These are phyloP conservation scores for Mentha longifolia DNA, from an alignment of 257 asterid species.

Conservation along the genomic window DNA sequence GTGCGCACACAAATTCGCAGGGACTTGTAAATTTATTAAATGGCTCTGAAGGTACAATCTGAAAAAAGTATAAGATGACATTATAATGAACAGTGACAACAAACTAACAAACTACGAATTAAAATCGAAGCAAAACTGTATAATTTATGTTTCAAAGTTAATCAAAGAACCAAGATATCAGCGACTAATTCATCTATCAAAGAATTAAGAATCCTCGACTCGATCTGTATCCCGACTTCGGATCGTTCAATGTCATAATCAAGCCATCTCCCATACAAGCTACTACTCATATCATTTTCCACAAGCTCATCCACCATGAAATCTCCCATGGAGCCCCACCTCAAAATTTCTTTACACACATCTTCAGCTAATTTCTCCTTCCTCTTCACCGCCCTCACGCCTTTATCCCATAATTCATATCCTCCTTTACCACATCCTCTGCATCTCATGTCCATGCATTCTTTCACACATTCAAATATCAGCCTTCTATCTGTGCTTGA, in stretches of 20 bases:
- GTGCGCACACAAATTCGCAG: too few species aligned
- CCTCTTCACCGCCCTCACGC: slow-evolving; percentile 46
- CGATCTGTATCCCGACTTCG: slow-evolving; percentile 70
- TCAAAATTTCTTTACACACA: slow-evolving; percentile 58
- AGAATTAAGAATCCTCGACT: slow-evolving; percentile 65
- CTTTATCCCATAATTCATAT: slow-evolving; percentile 58
- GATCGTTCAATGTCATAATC: slow-evolving; percentile 68
- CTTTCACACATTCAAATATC: slow-evolving; percentile 67
- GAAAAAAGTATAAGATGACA: neutral
- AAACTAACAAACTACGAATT: neutral
- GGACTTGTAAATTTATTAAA: too few species aligned
- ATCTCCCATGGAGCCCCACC: slow-evolving; percentile 66
- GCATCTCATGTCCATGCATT: slow-evolving; percentile 66
- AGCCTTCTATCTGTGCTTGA: slow-evolving; percentile 53
- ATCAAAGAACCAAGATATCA: slow-evolving; percentile 57
- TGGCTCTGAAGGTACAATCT: too few species aligned
- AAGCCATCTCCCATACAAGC: slow-evolving; percentile 70
- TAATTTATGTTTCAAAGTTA: slow-evolving; percentile 1
- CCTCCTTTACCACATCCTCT: slow-evolving; percentile 55
- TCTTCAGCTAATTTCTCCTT: slow-evolving; percentile 72
- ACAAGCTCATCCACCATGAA: slow-evolving; percentile 89
- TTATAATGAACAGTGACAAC: neutral
- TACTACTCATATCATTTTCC: slow-evolving; percentile 77
- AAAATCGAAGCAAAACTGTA: neutral
- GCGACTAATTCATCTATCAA: slow-evolving; percentile 80